Base-by-base conservation (phyloP, 2,329 filamentous ascomycete genomes). In the Colletotrichum scovillei region DNA sequence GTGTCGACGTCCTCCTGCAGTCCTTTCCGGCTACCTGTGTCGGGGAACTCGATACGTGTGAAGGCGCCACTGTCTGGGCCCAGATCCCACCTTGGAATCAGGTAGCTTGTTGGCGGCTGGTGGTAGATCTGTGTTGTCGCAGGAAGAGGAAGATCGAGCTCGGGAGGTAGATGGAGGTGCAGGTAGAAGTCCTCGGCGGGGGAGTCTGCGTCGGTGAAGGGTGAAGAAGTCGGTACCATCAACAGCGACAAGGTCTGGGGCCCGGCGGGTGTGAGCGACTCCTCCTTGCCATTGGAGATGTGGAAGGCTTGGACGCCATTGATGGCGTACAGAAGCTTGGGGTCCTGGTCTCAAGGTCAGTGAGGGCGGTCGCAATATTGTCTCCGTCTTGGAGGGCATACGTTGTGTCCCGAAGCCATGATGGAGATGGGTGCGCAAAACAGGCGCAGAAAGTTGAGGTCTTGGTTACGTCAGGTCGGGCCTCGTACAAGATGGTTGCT, bases 51-150 rank as follows among this genome's bases (percentile, higher is more conserved):
- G 80, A 99, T 95, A 69, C 95, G 90, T 24, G 96, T 98, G 80
- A 98, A 98, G 22, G 95, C 94, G 73, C 95, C 95, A 76, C 92
- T 93, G 69, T 97, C 94, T 1, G 93, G 94, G 4, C 95, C 95
- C 19, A 98, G 86, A 79, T 98, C 96, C 95, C 96, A 98, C 76
- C 96, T 92, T 19, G 97, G 97, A 75, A 99, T 98, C 59, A 98
- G 88, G 80, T 98, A 98, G 86, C 94, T 97, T 75, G 89, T 91
- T 0, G 96, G 96, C 7, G 95, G 95, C 84, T 98, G 95, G 82
- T 98, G 95, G 84, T 98, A 98, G 81, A 99, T 97, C 82, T 98
- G 96, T 0, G 97, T 98, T 0, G 95, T 98, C 22, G 96, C 96
- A 14, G 97, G 97, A 16, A 98, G 88, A 6, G 97, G 94, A 6